Base-by-base conservation (phyloP, 495 filamentous ascomycete species). In the Barbatosphaeria neglecta region DNA sequence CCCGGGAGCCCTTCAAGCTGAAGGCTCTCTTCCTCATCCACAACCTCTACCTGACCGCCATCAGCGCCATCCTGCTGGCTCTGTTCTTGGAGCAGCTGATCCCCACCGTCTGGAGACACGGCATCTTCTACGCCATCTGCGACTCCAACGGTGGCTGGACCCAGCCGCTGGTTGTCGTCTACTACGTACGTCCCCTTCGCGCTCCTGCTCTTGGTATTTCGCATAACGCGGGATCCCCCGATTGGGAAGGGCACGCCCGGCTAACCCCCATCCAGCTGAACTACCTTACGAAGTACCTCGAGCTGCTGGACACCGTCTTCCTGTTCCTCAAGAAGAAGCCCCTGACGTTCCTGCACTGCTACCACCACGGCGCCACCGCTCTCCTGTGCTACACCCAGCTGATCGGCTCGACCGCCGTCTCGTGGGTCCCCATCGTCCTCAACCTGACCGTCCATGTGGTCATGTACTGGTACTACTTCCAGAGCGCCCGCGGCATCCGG, bases 281-380 rank as follows among this genome's bases (percentile, higher is more conserved):
- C 66, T 88, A 88, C 68, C 75, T 88, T 19, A 87, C 82, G 53
- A 88, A 88, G 64, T 90, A 86, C 63, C 74, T 88, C 45, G 85
- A 90, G 59, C 72, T 90, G 38, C 57, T 89, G 51, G 85, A 90
- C 61, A 90, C 85, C 43, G 74, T 83, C 53, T 90, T 90, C 74
- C 66, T 90, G 46, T 81, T 87, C 67, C 67, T 88, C 53, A 88
- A 89, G 78, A 90, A 90, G 74, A 90, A 89, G 73, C 85, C 85
- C 24, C 66, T 87, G 60, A 85, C 85, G 60, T 90, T 90, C 77
- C 80, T 90, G 40, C 85, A 90, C 73, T 86, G 81, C 66, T 89
- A 88, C 64, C 84, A 89, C 69, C 83, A 90, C 60, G 84, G 84
- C 59, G 84, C 84, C 19, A 90, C 84, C 7, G 84, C 85, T 42